These are phyloP conservation scores for Candida xyloterini DNA, from an alignment of 805 yeast genomes.

Conservation along the genomic window DNA sequence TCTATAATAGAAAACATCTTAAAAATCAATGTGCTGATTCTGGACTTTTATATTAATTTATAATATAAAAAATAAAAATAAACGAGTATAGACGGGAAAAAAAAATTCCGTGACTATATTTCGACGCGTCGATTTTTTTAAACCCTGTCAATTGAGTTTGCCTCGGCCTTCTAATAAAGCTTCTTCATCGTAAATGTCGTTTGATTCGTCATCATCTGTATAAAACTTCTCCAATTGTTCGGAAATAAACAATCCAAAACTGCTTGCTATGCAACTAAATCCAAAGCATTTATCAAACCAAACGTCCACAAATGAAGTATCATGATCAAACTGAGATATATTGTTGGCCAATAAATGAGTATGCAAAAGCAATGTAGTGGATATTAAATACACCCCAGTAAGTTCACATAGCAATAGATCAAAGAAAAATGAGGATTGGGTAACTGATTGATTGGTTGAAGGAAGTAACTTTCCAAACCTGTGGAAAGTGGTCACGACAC, in stretches of 20 bases:
- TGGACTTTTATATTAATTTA: conserved; percentile 1
- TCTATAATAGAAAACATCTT: conserved; percentile 9
- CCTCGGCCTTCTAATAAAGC: conserved; percentile 19
- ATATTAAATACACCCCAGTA: conserved; percentile 48
- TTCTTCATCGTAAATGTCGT: conserved; percentile 31
- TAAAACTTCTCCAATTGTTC: conserved; percentile 26
- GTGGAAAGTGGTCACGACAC: conserved; percentile 58
- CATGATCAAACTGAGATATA: conserved; percentile 36
- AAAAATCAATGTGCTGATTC: conserved; percentile 2
- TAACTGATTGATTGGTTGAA: not conserved
- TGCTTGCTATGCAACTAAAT: conserved; percentile 38
- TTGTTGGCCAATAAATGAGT: conserved; percentile 44
- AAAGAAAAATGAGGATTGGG: conserved; percentile 22
- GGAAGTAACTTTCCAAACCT: conserved; percentile 38
- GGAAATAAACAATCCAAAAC: conserved; percentile 24
- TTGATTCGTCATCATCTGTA: conserved; percentile 20
- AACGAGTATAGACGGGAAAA: conserved; percentile 1
- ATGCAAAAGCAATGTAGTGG: conserved; percentile 49
- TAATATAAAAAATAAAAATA: conserved; percentile 2
- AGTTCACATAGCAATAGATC: conserved; percentile 42
- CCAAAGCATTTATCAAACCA: conserved; percentile 55
- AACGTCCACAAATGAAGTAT: conserved; percentile 40
- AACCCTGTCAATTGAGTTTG: conserved; percentile 5
- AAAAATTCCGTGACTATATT: not conserved
- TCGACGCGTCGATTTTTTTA: conserved; percentile 10